A percentile compares a stretch with the other conserved stretches of the same genome.
phyloP scores from a whole-genome alignment of 805 yeast species.

The Metschnikowia lochheadii region DNA sequence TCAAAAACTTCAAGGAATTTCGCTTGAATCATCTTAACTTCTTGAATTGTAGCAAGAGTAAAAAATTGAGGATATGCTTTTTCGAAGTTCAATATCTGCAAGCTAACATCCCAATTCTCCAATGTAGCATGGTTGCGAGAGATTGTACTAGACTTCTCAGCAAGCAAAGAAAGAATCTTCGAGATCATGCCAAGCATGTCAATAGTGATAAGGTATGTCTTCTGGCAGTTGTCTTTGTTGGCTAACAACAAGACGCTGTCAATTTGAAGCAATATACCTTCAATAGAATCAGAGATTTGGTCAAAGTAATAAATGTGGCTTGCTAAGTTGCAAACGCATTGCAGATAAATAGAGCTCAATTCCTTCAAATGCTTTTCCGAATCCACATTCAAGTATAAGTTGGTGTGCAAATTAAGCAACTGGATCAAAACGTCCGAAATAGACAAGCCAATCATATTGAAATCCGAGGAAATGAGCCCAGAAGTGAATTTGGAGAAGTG shows the following conservation, averaged over 20 bases:
- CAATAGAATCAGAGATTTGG: slow-evolving; percentile 78
- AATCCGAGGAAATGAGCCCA: slow-evolving; percentile 67
- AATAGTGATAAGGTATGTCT: slow-evolving; percentile 20
- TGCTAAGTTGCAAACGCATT: slow-evolving; percentile 65
- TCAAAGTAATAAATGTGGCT: slow-evolving; percentile 81
- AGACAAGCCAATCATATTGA: slow-evolving; percentile 83
- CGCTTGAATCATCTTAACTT: slow-evolving; percentile 31
- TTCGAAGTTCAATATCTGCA: slow-evolving; percentile 26
- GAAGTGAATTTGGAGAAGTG: slow-evolving; percentile 45
- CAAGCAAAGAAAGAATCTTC: slow-evolving; percentile 28
- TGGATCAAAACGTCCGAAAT: slow-evolving; percentile 72
- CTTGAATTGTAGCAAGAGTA: slow-evolving; percentile 14
- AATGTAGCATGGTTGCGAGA: slow-evolving; percentile 41
- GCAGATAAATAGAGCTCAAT: slow-evolving; percentile 44
- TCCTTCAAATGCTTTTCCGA: slow-evolving; percentile 20
- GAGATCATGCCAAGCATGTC: slow-evolving; percentile 31
- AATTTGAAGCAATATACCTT: slow-evolving; percentile 53
- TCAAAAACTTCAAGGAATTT: slow-evolving; percentile 38
- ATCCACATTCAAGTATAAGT: slow-evolving; percentile 23
- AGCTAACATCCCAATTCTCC: slow-evolving; percentile 43
- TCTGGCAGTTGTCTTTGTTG: slow-evolving; percentile 8
- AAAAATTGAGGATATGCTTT: slow-evolving; percentile 10
- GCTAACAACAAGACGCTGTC: slow-evolving; percentile 25
- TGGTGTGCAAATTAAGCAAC: slow-evolving; percentile 48
- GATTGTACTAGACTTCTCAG: slow-evolving; percentile 32